Evolutionary conservation across 495 filamentous ascomycete species (phyloP).

Genomic region (Annulohypoxylon stygium): DNA sequence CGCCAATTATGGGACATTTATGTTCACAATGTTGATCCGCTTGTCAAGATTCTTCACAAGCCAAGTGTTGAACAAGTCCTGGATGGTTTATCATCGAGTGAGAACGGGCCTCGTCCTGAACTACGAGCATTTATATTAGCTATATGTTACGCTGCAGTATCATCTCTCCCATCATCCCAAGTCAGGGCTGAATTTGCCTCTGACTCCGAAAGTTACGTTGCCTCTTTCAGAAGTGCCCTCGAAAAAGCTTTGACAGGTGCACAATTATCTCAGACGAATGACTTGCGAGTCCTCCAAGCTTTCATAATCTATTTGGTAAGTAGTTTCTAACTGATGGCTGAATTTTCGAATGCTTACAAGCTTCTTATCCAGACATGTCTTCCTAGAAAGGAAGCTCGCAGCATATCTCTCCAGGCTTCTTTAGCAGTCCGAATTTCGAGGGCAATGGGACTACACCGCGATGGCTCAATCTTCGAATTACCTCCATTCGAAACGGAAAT

Average conservation of each 20-base stretch:
- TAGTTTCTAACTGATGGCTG: background rate
- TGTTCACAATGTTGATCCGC: background rate
- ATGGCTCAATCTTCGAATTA: background rate
- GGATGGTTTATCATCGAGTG: background rate
- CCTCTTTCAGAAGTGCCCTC: conserved; percentile 5
- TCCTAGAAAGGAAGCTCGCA: conserved; percentile 5
- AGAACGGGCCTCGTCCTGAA: background rate
- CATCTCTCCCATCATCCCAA: background rate
- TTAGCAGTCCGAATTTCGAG: background rate
- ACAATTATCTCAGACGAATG: conserved; percentile 2
- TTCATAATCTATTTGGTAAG: background rate
- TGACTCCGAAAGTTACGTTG: background rate
- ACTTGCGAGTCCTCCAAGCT: conserved; percentile 4
- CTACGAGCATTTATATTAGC: background rate
- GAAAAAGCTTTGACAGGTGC: conserved; percentile 6
- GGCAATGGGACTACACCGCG: conserved; percentile 11
- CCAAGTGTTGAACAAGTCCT: background rate
- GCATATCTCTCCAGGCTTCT: background rate
- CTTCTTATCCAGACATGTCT: conserved; percentile 1
- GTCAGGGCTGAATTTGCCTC: background rate
- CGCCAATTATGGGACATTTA: background rate
- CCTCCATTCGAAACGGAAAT: conserved; percentile 7
- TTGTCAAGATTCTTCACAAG: background rate
- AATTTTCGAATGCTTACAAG: background rate
- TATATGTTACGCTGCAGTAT: background rate